Evolutionary conservation across 768 basidiomycete genomes (phyloP), one percentile per base, ranked within the genome.

Genomic region (Suillus subluteus): DNA sequence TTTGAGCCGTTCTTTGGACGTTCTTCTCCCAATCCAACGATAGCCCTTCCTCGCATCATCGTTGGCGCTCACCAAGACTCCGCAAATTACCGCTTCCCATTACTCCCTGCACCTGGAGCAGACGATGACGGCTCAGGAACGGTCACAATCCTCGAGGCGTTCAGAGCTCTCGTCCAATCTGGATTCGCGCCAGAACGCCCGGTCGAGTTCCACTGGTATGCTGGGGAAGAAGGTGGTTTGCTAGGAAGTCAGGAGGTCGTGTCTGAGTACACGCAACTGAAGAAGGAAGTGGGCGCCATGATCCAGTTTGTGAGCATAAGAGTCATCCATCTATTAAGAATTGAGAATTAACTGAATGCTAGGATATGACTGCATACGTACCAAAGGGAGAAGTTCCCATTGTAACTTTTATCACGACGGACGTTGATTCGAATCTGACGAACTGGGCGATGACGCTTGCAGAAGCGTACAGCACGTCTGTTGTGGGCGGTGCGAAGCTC

Each of bases 121-220:
- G 84, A 85, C 62, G 85, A 85, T 67, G 83, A 84, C 62, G 85
- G 84, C 18, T 81, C 89, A 67, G 92, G 92, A 68, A 85, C 83
- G n/a, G 88, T 92, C 64, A 89, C 88, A n/a, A 91, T 93, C 69
- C 78, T 93, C 48, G 92, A 93, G 79, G 83, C 90, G 21, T 92
- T 91, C 74, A 85, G 91, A 44, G 89, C 85, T 15, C 80, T 94
- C 65, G 81, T 94, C 69, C 83, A 85, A 35, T 84, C 89, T 44
- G 86, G 88, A 73, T 94, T 90, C 82, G 84, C 76, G 50, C 92
- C 92, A 62, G 78, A 82, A 66, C 85, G 85, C 54, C 80, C 87
- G 6, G 82, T 94, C 41, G 91, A 94, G 73, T 94, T 94, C 76
- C 91, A 93, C 69, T 93, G 91, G 92, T 94, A 92, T 73, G 89